These are phyloP conservation scores for Puccinia horiana DNA, from an alignment of 1,284 basidiomycete genomes.

Conservation along the genomic window DNA sequence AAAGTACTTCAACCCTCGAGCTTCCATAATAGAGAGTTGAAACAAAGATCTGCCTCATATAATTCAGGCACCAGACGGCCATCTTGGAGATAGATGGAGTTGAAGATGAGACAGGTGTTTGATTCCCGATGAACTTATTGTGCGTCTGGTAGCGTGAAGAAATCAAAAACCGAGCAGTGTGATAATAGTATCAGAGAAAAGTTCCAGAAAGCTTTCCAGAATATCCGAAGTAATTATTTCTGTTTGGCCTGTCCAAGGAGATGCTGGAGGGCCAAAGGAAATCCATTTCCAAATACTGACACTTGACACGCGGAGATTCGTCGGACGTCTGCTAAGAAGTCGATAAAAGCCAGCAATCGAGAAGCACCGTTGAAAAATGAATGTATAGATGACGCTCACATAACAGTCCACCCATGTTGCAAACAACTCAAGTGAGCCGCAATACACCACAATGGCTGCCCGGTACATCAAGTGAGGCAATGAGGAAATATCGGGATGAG, in stretches of 20 bases:
- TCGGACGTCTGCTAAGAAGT: not conserved
- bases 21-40: not conserved
- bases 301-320: not conserved
- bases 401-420: not conserved
- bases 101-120: not conserved
- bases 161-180: not conserved
- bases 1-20: not conserved
- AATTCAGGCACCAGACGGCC: not conserved
- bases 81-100: not conserved
- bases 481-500: no score
- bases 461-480: no score
- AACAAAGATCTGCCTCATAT: not conserved
- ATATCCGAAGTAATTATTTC: not conserved
- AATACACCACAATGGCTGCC: no score
- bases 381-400: not conserved
- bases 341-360: not conserved
- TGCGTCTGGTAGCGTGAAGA: not conserved
- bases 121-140: not conserved
- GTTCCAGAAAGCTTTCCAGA: not conserved
- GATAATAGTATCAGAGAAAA: no score
- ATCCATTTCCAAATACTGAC: not conserved
- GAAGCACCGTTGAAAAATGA: not conserved
- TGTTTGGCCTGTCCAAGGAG: not conserved
- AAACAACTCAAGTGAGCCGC: not conserved
- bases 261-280: not conserved